Conservation (phyloP, 352 stramenopile genomes). For the Aphanomyces stellatus region DNA sequence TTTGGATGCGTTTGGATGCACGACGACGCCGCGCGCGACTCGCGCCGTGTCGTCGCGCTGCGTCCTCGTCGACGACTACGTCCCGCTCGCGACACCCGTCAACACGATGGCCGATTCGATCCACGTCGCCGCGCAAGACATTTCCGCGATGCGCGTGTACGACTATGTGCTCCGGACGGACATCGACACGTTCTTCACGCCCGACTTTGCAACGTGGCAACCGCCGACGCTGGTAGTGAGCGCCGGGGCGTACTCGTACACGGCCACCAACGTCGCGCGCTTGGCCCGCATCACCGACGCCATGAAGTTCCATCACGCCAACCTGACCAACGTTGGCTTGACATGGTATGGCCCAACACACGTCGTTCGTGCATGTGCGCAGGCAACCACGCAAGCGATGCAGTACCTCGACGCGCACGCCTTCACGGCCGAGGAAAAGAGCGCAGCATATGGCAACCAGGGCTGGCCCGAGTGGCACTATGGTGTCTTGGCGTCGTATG, state of each 20-base stretch:
- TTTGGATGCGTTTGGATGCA: background rate
- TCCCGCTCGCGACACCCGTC: background rate
- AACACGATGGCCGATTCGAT: background rate
- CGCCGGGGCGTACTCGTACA: background rate
- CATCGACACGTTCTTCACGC: conserved; percentile 4
- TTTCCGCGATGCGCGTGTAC: background rate
- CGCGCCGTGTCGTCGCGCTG: background rate
- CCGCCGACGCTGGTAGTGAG: background rate
- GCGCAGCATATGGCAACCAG: background rate
- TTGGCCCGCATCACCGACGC: background rate
- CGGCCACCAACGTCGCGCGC: background rate
- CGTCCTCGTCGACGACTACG: background rate
- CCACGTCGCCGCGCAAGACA: background rate
- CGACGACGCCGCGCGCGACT: background rate
- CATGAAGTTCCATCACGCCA: background rate
- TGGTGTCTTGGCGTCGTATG: background rate
- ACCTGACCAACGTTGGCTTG: conserved; percentile 4
- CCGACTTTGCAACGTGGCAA: background rate
- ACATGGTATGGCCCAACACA: conserved; percentile 1
- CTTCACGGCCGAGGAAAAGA: background rate
- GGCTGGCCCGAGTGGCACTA: background rate
- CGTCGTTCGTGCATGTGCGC: background rate
- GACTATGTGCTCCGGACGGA: conserved; percentile 2
- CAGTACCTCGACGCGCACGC: background rate
- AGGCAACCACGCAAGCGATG: background rate